These are phyloP conservation scores for Ottelia alismoides DNA, from an alignment of 106 monocot species.

Conservation along the genomic window DNA sequence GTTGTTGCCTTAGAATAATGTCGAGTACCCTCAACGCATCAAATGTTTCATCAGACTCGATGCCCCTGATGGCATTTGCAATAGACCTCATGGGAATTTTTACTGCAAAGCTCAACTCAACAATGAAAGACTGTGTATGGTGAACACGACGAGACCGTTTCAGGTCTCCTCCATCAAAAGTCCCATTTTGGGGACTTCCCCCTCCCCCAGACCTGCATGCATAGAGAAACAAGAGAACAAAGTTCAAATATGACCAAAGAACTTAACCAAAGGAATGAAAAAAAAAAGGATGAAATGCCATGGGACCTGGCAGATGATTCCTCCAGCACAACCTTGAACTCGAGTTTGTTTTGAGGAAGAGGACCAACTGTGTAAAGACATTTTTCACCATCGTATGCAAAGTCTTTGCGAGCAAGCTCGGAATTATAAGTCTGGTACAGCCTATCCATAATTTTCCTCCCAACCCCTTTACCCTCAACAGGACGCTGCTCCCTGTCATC, in stretches of 20 bases:
- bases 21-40: slow-evolving; percentile 64
- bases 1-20: slow-evolving; percentile 61
- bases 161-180: slow-evolving; percentile 18
- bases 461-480: slow-evolving; percentile 41
- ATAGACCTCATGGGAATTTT: slow-evolving; percentile 45
- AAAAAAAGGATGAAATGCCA: too few relatives aligned
- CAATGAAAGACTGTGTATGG: slow-evolving; percentile 28
- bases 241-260: not conserved
- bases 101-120: slow-evolving; percentile 42
- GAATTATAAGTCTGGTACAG: slow-evolving; percentile 40
- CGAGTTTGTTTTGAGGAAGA: slow-evolving; percentile 45
- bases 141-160: slow-evolving; percentile 33
- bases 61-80: slow-evolving; percentile 27
- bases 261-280: too few relatives aligned
- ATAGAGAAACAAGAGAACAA: not conserved
- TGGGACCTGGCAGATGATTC: slow-evolving; percentile 40
- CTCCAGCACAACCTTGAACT: slow-evolving; percentile 51
- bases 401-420: slow-evolving; percentile 53
- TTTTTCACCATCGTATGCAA: slow-evolving; percentile 81
- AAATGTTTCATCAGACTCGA: slow-evolving; percentile 23
- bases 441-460: slow-evolving; percentile 50
- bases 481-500: slow-evolving; percentile 20
- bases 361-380: slow-evolving; percentile 57
- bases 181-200: slow-evolving; percentile 26
- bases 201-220: not conserved